Evolutionary conservation across 2,329 filamentous ascomycete genomes (phyloP), one percentile per base, ranked within the genome.

Genomic region (Trichoderma harzianum): DNA sequence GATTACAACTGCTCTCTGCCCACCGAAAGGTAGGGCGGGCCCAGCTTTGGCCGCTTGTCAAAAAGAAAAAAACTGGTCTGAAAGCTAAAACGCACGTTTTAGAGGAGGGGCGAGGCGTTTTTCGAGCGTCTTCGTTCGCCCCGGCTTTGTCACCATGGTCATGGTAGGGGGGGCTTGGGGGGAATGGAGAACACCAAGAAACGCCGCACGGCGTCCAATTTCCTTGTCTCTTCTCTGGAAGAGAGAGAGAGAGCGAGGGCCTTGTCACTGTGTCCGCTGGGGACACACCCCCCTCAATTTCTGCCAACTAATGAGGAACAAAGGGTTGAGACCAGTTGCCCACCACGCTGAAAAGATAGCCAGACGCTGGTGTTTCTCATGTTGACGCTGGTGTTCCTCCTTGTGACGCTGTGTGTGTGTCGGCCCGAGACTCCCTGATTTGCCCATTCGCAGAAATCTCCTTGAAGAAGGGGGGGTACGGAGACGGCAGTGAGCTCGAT

Each of bases 1-100:
- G 43, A 51, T 51, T 51, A 51, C 43, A 21, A 21, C 43, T 51
- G 10, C n/a, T 51, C 43, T 51, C 43, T 47, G 8, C 43, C n/a
- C 43, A 51, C n/a, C 43, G 43, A 11, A 12, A 12, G 16, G 43
- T 21, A 21, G 11, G 43, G n/a, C n/a, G 28, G 57, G 26, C 55
- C 57, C 57, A 60, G 57, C 57, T 60, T 34, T 60, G 57, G 57
- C 57, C 57, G 57, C 57, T 60, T 60, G 57, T 60, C 57, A 60
- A 32, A 24, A 21, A 51, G 14, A 14, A 51, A 51, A n/a, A 51
- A 51, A 21, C 8, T 60, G 57, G 57, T 60, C 28, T 21, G 57
- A 60, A 60, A 60, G 57, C 57, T 60, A 60, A 60, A 60, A n/a
- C 28, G 57, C 57, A 60, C 57, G 57, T 32, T 60, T 34, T 60